Evolutionary conservation across 2,329 filamentous ascomycete species (phyloP).

Genomic region (Aureobasidium sp.): DNA sequence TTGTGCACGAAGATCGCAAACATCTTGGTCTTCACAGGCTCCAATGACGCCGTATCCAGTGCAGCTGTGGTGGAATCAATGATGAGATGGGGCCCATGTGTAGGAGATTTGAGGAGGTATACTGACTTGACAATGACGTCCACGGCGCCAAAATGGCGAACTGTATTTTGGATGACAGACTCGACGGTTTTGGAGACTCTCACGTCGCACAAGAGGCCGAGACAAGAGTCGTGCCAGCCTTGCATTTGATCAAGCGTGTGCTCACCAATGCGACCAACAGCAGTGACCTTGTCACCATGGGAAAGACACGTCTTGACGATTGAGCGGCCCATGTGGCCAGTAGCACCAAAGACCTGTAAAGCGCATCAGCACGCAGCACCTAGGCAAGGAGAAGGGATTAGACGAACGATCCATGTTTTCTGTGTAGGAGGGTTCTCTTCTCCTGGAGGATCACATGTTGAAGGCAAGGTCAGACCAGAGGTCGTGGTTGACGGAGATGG

Average conservation of each 20-base stretch:
- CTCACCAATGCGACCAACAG: conserved; percentile 76
- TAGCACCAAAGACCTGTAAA: conserved; percentile 76
- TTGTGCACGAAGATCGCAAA: conserved; percentile 87
- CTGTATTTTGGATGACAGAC: conserved; percentile 58
- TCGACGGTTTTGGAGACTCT: conserved; percentile 70
- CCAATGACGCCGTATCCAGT: conserved; percentile 93
- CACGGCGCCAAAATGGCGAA: conserved; percentile 64
- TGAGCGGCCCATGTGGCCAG: conserved; percentile 92
- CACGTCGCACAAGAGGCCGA: conserved; percentile 84
- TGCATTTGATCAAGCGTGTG: conserved; percentile 64
- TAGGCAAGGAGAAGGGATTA: conserved; percentile 1
- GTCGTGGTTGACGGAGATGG: conserved; percentile 11
- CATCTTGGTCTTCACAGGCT: conserved; percentile 92
- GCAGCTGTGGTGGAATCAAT: conserved; percentile 41
- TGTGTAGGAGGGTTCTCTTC: conserved; percentile 60
- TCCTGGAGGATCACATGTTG: conserved; percentile 77
- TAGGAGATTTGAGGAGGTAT: neutral
- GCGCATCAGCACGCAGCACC: neutral
- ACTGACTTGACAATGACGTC: conserved; percentile 73
- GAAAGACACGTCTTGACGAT: conserved; percentile 73
- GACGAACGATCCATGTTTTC: conserved; percentile 77
- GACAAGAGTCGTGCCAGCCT: conserved; percentile 59
- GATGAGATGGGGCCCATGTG: neutral
- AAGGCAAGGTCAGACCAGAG: conserved; percentile 55
- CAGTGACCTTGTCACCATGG: conserved; percentile 74